Evolutionary conservation across 345 rosid genomes (phyloP), one percentile per base, ranked within the genome.

Genomic region (Zanthoxylum bungeanum): DNA sequence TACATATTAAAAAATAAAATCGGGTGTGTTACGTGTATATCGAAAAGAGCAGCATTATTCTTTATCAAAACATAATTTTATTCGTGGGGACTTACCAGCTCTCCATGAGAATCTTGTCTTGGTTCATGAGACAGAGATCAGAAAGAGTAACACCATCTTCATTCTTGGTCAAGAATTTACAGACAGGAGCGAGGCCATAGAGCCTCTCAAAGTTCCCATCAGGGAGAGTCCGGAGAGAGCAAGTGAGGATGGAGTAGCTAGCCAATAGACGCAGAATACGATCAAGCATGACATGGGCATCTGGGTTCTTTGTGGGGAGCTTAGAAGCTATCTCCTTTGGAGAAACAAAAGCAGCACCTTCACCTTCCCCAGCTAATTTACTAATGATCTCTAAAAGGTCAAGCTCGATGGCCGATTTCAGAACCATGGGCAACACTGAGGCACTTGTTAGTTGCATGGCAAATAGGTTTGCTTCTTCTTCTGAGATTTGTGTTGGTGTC

Each of bases 31-130:
- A n/a, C n/a, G n/a, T n/a, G n/a, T n/a, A n/a, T n/a, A n/a, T n/a
- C n/a, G n/a, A n/a, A n/a, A n/a, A n/a, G n/a, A n/a, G n/a, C n/a
- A n/a, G n/a, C n/a, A n/a, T n/a, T n/a, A n/a, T n/a, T 55, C 9
- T 2, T 12, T 5, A 9, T 14, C 0, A 12, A 31, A 17, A 17
- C 4, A 16, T 2, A 58, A 12, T 1, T 30, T 16, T 14, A 16
- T 4, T 1, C 2, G 7, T 28, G 9, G 16, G 34, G 27, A 5
- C 49, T 64, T 78, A 93, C 98, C 97, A 93, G 85, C 96, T 91
- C 75, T 93, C 97, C 98, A 93, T 90, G 74, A 88, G 89, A 46
- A 93, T 83, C 74, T 91, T 90, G 60, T 91, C 98, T 77, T 93
- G 98, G 75, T 87, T 89, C 96, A 93, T 88, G 64, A 90, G 89